phyloP scores from a whole-genome alignment of 805 yeast genomes.

The Saccharomycopsis amapae region DNA sequence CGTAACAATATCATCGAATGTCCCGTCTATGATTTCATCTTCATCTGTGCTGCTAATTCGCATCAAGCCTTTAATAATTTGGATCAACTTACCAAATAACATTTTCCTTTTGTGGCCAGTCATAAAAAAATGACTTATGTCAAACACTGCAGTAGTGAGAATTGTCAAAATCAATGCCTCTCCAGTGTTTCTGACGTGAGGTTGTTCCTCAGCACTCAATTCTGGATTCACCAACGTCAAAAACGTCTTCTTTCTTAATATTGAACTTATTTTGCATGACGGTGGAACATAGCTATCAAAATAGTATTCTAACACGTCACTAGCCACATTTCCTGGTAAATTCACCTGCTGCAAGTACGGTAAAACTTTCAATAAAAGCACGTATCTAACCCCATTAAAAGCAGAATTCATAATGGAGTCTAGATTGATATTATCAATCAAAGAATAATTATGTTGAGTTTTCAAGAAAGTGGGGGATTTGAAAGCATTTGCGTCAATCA shows the following conservation, averaged over 20 bases:
- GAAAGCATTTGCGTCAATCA: slow-evolving; percentile 1
- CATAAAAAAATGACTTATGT: slow-evolving; percentile 17
- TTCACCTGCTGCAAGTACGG: slow-evolving; percentile 5
- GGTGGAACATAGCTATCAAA: slow-evolving; percentile 5
- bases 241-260: slow-evolving; percentile 11
- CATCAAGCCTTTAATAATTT: not conserved
- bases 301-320: slow-evolving; percentile 17
- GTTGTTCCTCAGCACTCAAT: slow-evolving; percentile 8
- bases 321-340: slow-evolving; percentile 18
- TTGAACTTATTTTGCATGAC: slow-evolving; percentile 6
- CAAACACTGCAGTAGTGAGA: slow-evolving; percentile 13
- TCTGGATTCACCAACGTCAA: slow-evolving; percentile 7
- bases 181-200: not conserved
- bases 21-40: slow-evolving; percentile 6
- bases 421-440: slow-evolving; percentile 4
- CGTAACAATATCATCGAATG: slow-evolving; percentile 13
- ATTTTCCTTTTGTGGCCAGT: slow-evolving; percentile 13
- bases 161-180: slow-evolving; percentile 11
- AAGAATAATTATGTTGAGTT: slow-evolving; percentile 9
- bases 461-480: slow-evolving; percentile 6
- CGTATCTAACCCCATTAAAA: slow-evolving; percentile 7
- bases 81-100: slow-evolving; percentile 5
- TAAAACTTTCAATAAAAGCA: not conserved
- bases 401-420: not conserved
- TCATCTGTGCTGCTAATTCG: slow-evolving; percentile 9